Evolutionary conservation across 495 filamentous ascomycete species (phyloP), one percentile per base, ranked within the genome.

Genomic region (Hypoxylon lienhwacheense): DNA sequence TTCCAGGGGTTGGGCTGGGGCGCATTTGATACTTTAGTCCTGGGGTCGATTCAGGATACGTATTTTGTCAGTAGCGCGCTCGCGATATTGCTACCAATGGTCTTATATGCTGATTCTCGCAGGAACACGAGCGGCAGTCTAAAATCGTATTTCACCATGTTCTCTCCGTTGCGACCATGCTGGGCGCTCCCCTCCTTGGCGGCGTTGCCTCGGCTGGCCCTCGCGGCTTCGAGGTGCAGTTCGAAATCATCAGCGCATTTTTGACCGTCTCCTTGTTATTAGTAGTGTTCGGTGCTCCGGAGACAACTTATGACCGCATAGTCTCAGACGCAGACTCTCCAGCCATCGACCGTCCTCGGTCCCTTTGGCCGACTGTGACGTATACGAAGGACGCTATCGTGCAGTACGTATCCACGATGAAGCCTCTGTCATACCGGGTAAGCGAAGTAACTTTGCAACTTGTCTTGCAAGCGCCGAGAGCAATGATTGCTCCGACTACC

Each of bases 1-100:
- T 72, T 80, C 12, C 76, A 80, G 48, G 75, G 75, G 7, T 19
- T 79, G 6, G 77, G 74, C n/a, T 81, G 78, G 78, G 78, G 78
- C 21, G 68, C 70, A 17, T 76, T 78, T 32, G 78, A 81, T 50
- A 69, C 71, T 5, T 60, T 81, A 26, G 68, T 77, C 1, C 53
- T 72, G 16, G 68, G 68, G 11, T 73, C 69, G 0, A 76, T 81
- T 26, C 68, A 75, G 34, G 78, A 81, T 49, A 76, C 75, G 1
- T 81, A 70, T 55, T 80, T 78, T 57, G 77, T 81, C 56, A 65
- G 75, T 60, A 21, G 7, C 24, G 8, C 14, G 4, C 20, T 33
- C 21, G 7, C 28, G 7, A 14, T 12, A 2, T 12, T 47, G n/a
- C 3, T 8, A 15, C 28, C 11, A 0, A 17, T 21, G 24, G 25